Percentiles rank a stretch among this genome's conserved stretches.
Conservation (phyloP, 805 yeast species). For the Blastobotrys americana region DNA sequence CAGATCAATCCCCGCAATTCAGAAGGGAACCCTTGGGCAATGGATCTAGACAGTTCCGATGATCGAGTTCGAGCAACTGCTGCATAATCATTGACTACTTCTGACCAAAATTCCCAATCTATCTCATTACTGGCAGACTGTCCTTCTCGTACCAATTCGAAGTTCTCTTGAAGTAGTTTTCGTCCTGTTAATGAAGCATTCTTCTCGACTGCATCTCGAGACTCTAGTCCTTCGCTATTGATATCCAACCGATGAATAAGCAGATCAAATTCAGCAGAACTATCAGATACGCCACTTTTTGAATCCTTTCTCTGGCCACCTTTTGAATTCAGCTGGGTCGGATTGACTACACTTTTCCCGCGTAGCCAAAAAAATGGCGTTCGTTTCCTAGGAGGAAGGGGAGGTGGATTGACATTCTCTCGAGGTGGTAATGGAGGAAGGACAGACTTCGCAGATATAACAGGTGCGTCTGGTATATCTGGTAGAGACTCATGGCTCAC, state of each 20-base stretch:
- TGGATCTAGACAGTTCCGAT: conserved; percentile 48
- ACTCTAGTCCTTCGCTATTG: conserved; percentile 44
- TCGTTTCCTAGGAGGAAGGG: conserved; percentile 28
- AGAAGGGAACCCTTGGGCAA: conserved; percentile 73
- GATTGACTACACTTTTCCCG: conserved; percentile 11
- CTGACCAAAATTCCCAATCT: conserved; percentile 69
- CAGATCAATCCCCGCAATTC: conserved; percentile 85
- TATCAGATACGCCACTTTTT: conserved; percentile 10
- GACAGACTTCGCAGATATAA: too few species aligned
- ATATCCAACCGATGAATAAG: conserved; percentile 53
- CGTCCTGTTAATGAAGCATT: conserved; percentile 44
- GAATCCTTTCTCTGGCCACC: conserved; percentile 1
- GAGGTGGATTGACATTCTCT: conserved; percentile 18
- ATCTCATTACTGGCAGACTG: conserved; percentile 8
- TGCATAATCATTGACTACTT: conserved; percentile 71
- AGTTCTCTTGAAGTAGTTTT: conserved; percentile 30
- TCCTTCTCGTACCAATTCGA: conserved; percentile 20
- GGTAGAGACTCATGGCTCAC: too few species aligned
- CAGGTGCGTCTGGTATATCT: too few species aligned
- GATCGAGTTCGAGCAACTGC: conserved; percentile 56
- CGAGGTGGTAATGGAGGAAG: conserved; percentile 5
- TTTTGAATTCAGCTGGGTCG: not conserved
- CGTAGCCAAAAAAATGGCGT: conserved; percentile 27
- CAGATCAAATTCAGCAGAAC: conserved; percentile 46
- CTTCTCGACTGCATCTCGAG: conserved; percentile 45